Base-by-base conservation (phyloP, 805 yeast species). In the Nakazawaea siamensis region DNA sequence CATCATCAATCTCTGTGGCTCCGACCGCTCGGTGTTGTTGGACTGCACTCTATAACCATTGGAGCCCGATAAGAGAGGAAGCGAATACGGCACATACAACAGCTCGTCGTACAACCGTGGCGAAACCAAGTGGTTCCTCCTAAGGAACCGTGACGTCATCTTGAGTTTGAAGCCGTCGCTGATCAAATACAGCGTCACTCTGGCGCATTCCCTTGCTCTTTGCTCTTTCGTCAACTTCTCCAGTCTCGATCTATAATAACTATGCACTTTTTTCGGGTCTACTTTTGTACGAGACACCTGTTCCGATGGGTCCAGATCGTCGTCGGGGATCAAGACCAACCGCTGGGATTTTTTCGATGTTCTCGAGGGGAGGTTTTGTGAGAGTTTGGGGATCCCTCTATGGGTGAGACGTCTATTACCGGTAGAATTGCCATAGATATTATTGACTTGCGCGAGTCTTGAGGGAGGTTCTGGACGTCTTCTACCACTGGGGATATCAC, bases 51-150 rank as follows among this genome's bases (percentile, higher is more conserved):
- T 62, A 46, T 70, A 80, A 0, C 94, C 87, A 45, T 78, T 80
- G 18, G 68, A 71, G 3, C 97, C 97, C 0, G 95, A 94, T 3
- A 86, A 60, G 18, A 88, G 62, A 0, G 97, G 98, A 26, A 90
- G 62, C 19, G 86, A 71, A 49, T 88, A 90, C 1, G 95, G 94
- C 6, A 83, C 90, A 50, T 88, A 90, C 17, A 92, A 58, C n/a
- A 86, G 94, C 47, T 90, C 97, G 56, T 90, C 96, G 48, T 90
- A 90, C 20, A 82, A 53, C 42, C 97, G 64, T 1, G 96, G 95
- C 5, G 83, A 72, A 1, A 88, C 94, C 47, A 80, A 79, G 56
- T 90, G 98, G 29, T 77, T 66, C 6, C 70, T 62, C 26, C 69
- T 62, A 19, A 92, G 58, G 46, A 85, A 90, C 29, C 68, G 65